Percentiles rank a stretch among this genome's conserved stretches.
Evolutionary conservation across 2,329 filamentous ascomycete species (phyloP).

Genomic region (Clonostachys chloroleuca): DNA sequence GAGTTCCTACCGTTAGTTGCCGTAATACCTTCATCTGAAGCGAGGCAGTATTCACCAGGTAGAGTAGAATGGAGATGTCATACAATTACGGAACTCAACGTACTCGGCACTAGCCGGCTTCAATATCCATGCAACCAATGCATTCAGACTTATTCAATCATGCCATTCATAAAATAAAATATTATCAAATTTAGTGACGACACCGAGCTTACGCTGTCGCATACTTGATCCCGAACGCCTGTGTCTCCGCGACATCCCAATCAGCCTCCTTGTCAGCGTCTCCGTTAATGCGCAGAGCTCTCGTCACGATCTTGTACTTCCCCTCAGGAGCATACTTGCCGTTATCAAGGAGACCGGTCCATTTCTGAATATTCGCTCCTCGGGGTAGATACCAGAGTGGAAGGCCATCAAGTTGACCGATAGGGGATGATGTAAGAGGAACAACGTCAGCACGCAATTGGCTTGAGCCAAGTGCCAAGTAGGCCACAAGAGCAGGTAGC

Average conservation of each 20-base stretch:
- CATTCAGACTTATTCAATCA: too few relatives aligned
- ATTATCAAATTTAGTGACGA: too few relatives aligned
- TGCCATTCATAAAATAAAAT: too few relatives aligned
- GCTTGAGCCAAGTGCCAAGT: slow-evolving; percentile 37
- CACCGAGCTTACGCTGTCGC: background rate
- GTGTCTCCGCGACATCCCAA: slow-evolving; percentile 39
- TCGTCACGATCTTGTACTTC: slow-evolving; percentile 42
- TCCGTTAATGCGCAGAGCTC: slow-evolving; percentile 46
- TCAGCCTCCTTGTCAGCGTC: slow-evolving; percentile 34
- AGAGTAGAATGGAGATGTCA: too few relatives aligned
- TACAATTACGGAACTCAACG: too few relatives aligned
- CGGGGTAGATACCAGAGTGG: slow-evolving; percentile 20
- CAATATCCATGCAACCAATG: too few relatives aligned
- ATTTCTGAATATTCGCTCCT: slow-evolving; percentile 18
- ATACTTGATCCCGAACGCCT: slow-evolving; percentile 40
- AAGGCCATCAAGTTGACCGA: slow-evolving; percentile 36
- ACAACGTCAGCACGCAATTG: slow-evolving; percentile 39
- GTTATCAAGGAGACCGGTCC: slow-evolving; percentile 41
- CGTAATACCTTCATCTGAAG: too few relatives aligned
- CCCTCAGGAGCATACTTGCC: slow-evolving; percentile 43
- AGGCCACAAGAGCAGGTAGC: background rate
- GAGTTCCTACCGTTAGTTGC: too few relatives aligned
- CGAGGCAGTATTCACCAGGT: too few relatives aligned
- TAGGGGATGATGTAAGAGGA: slow-evolving; percentile 15
- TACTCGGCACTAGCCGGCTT: too few relatives aligned